Evolutionary conservation across 2,329 filamentous ascomycete genomes (phyloP).

Genomic region (Epichloe amarillans): DNA sequence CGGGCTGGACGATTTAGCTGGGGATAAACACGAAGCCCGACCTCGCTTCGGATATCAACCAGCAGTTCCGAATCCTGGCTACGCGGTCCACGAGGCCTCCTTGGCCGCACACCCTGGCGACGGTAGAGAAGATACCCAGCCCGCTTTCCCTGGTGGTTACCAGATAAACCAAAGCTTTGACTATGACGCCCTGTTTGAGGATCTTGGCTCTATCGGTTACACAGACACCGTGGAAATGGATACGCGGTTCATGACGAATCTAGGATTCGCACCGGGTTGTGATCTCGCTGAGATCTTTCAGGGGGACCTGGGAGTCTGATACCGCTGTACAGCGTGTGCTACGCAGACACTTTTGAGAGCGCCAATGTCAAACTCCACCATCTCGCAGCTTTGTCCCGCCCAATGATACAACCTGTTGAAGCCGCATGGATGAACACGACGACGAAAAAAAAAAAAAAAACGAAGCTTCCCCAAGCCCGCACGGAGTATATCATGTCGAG

Average conservation of each 20-base stretch:
- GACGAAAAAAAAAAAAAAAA: too few relatives aligned
- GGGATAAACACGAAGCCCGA: not conserved
- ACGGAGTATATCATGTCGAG: too few relatives aligned
- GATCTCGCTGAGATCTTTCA: slow-evolving; percentile 40
- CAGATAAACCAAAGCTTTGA: slow-evolving; percentile 21
- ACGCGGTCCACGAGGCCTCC: not conserved
- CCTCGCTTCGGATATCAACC: not conserved
- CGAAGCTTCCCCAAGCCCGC: too few relatives aligned
- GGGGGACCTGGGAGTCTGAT: slow-evolving; percentile 23
- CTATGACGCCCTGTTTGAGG: slow-evolving; percentile 39
- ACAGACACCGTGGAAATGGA: slow-evolving; percentile 38
- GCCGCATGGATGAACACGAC: too few relatives aligned
- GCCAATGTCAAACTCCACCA: too few relatives aligned
- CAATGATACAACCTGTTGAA: too few relatives aligned
- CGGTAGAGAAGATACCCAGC: not conserved
- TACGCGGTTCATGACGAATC: slow-evolving; percentile 52
- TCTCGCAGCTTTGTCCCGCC: too few relatives aligned
- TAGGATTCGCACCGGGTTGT: slow-evolving; percentile 50
- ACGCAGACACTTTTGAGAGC: too few relatives aligned
- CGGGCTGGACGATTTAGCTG: not conserved
- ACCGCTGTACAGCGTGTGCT: too few relatives aligned
- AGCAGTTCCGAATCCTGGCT: not conserved
- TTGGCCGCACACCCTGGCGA: not conserved
- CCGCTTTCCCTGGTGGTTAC: not conserved
- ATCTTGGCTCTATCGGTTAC: slow-evolving; percentile 37